Evolutionary conservation across 305 asterid species (phyloP).

Genomic region (Fraxinus greggii): DNA sequence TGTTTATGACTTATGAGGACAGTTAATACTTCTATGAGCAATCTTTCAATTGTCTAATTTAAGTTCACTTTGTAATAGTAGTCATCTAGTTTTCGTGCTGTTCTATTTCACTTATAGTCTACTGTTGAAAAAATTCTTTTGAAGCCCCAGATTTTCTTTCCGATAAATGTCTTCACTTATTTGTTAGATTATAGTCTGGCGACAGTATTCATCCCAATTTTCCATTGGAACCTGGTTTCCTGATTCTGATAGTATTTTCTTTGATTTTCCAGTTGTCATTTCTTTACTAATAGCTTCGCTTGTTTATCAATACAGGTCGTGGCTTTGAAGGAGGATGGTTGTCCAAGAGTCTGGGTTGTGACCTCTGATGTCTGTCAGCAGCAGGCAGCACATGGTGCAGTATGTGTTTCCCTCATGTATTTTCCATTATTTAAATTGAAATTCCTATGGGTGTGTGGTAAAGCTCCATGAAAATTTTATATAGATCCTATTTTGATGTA

Average conservation of each 20-base stretch:
- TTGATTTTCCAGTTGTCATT: not conserved
- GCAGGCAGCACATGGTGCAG: conserved; percentile 89
- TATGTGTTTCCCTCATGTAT: conserved; percentile 35
- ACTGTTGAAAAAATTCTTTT: not conserved
- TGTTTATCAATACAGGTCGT: conserved; percentile 52
- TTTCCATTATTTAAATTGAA: not conserved
- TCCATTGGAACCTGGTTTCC: not conserved
- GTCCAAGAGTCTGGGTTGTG: conserved; percentile 96
- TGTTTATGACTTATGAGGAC: not conserved
- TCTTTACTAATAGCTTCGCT: conserved; percentile 12
- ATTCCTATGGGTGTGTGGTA: not conserved
- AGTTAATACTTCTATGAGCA: not conserved
- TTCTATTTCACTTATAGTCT: not conserved
- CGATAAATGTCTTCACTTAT: not conserved
- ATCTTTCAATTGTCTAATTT: not conserved
- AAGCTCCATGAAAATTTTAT: not conserved
- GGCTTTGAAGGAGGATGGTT: conserved; percentile 88
- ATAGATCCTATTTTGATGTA: not conserved
- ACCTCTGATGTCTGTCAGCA: conserved; percentile 86
- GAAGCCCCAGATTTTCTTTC: not conserved
- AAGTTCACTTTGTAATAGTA: not conserved
- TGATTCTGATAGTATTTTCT: conserved; percentile 1
- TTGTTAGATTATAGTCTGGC: not conserved
- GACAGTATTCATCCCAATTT: conserved; percentile 1
- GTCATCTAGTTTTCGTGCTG: not conserved